Base-by-base conservation (phyloP, 352 stramenopile species). In the Globisporangium nunn region DNA sequence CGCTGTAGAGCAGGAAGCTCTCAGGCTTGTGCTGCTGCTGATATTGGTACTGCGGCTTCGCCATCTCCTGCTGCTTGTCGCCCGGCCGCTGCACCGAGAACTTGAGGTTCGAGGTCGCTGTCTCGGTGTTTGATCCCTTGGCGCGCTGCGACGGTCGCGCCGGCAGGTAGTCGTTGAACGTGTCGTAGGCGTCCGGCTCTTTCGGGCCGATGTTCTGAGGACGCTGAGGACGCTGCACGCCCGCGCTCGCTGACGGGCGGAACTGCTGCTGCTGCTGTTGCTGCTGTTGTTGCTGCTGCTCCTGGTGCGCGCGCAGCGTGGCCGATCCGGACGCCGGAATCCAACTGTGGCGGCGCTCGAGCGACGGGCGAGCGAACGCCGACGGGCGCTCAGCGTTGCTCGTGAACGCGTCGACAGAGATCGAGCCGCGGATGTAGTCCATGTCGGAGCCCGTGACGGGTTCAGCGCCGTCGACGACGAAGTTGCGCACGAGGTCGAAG, bases 401-500 rank as follows among this genome's bases (percentile, higher is more conserved):
- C 37, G 72, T 67, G 61, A 90, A 90, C 17, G 78, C 78, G 52
- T 75, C 72, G 3, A 90, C 66, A 0, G 71, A 68, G 50, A 92
- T 74, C 3, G 74, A 87, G 39, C 84, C 70, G 23, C 79, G 73
- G 46, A 92, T 88, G 43, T 71, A 78, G 50, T 75, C 73, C 71
- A 92, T 88, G 57, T 85, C 73, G 4, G 70, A 74, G 17, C 81
- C 80, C 2, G 72, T 61, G 0, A 82, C 67, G 3, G 76, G 56
- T 31, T 78, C 70, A 15, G 69, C 75, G 5, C 77, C 70, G 45
- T 92, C 82, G 14, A 90, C 52, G 15, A 89, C 70, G 67, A 92
- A 92, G 61, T 86, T 90, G 44, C 80, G 76, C 50, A 92, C 82
- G 33, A 89, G 70, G 15, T 92, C 76, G 50, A 92, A 92, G 10